Base-by-base conservation (phyloP, 305 asterid genomes). In the Solanum hybrid region DNA sequence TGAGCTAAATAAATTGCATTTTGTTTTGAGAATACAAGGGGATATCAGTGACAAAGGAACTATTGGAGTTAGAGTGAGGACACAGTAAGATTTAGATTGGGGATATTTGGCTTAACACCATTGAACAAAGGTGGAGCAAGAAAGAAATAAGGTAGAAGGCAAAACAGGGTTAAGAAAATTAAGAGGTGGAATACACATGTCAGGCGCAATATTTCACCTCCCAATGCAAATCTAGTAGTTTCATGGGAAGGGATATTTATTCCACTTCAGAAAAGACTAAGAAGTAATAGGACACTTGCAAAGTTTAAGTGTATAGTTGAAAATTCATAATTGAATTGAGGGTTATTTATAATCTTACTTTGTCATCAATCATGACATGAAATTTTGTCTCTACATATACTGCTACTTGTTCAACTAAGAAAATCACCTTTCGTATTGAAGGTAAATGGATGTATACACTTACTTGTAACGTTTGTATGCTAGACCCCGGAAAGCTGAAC, bases 401-500 rank as follows among this genome's bases (percentile, higher is more conserved):
- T 5, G 22, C 75, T 51, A 84, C 75, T 31, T 17, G 42, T 51
- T 51, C 72, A 84, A 31, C 75, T 84, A 84, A 29, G 42, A 84
- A 42, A 84, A 84, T 51, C 87, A 84, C 42, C 42, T 10, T 19
- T 10, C 2, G 31, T 51, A 51, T 6, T 10, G 66, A 84, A 84
- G 26, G 87, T 7, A 42, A 88, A 29, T 51, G 77, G 9, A 32
- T 64, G 71, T 22, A 88, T 17, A 31, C 89, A 87, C 96, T 92
- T 95, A 97, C 99, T 95, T 97, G 96, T 94, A 96, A 75, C 99
- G 98, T 92, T 95, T 96, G 97, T 97, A 97, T 42, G 95, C 91
- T 93, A 95, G 93, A 90, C 97, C 94, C 88, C 88, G 92, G 90
- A 97, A 97, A 90, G 99, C 98, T 89, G 96, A 91, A 66, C 96